Percentiles rank a stretch among this genome's conserved stretches.
These are phyloP conservation scores for Pyrenochaeta sp. DNA, from an alignment of 2,329 filamentous ascomycete species.

Conservation along the genomic window DNA sequence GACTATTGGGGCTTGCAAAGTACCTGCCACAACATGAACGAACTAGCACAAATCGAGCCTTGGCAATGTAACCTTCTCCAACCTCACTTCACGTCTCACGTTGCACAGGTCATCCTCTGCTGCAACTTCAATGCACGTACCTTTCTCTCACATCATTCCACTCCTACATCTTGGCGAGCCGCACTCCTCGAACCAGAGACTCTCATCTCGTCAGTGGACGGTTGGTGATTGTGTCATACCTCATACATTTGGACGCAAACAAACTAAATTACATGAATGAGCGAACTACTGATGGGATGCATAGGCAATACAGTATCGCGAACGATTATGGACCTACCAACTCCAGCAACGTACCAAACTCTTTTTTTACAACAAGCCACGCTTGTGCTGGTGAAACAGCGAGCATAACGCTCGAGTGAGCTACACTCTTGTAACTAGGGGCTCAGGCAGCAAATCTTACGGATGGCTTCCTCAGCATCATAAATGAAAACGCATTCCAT, in stretches of 20 bases:
- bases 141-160: conserved; percentile 17
- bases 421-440: not conserved
- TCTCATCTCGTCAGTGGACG: not conserved
- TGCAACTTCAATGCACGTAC: conserved; percentile 24
- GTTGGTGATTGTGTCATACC: conserved; percentile 20
- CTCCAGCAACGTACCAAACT: conserved; percentile 22
- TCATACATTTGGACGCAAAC: conserved; percentile 33
- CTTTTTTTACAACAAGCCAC: conserved; percentile 14
- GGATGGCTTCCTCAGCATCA: conserved; percentile 3
- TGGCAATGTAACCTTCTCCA: conserved; percentile 6
- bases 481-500: not conserved
- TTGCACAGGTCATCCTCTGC: conserved; percentile 21
- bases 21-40: not conserved
- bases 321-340: conserved; percentile 20
- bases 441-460: conserved; percentile 9
- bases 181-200: not conserved
- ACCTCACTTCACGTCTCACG: conserved; percentile 18
- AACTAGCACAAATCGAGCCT: not conserved
- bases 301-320: conserved; percentile 19
- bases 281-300: conserved; percentile 23
- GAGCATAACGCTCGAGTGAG: not conserved
- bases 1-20: not conserved
- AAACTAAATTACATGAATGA: conserved; percentile 37
- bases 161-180: not conserved
- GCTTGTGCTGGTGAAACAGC: not conserved